Base-by-base conservation (phyloP, 176 grass and related monocot genomes). In the Oropetium thomaeum region DNA sequence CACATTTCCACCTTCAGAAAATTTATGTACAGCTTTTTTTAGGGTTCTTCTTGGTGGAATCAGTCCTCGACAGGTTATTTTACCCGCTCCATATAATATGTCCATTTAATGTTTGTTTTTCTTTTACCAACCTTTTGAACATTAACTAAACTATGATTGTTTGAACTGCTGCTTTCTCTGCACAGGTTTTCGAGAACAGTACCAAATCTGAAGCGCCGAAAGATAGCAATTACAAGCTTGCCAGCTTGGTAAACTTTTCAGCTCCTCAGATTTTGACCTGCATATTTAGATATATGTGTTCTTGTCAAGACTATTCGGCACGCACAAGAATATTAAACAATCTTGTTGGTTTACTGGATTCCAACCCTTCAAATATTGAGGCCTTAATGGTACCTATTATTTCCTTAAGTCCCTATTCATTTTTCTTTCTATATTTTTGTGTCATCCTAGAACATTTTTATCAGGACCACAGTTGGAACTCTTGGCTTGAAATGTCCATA, bases 41-140 rank as follows among this genome's bases (percentile, higher is more conserved):
- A 86, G 87, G 79, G 84, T 92, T 81, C 91, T 98, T 85, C 95
- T 98, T 91, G 95, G 95, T 58, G 95, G 95, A 82, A 84, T 91
- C 76, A 92, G 91, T 77, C 95, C 91, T 79, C 91, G 94, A 82
- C 95, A 98, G 95, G 95, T 98, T 73, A 58, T 38, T 84, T 65
- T 4, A 15, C 61, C 47, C 66, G 58, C 62, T 73, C 65, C 31
- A 37, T 42, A 23, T 35, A 27, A 34, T 53, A 30, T 59, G 22
- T 2, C 53, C 58, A 60, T 25, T 54, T 45, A 41, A 8, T 83
- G 10, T 72, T 34, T 75, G 38, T 75, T 75, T 51, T 22, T 71
- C 62, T 76, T 15, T 31, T 62, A 19, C 40, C 35, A 28, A 57
- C 55, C 48, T 40, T 55, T 26, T 31, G 22, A 41, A 7, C 17